phyloP scores from a whole-genome alignment of 2,329 filamentous ascomycete species.

The Volutella citrinella region DNA sequence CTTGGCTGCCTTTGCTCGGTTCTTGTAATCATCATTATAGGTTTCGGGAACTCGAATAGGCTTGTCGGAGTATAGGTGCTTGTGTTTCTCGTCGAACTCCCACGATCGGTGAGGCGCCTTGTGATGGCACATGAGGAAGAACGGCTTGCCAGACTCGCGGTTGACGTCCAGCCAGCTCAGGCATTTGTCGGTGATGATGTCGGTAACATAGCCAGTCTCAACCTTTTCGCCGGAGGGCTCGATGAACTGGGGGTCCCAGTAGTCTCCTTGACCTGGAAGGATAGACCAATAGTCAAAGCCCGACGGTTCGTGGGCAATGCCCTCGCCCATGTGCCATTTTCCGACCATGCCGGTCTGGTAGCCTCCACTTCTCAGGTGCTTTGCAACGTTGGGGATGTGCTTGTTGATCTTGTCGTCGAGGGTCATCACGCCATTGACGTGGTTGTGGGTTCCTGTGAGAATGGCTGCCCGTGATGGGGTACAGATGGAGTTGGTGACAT shows the following conservation, averaged over 20 bases:
- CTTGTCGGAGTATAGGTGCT: conserved; percentile 44
- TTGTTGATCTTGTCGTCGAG: conserved; percentile 48
- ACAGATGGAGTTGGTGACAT: conserved; percentile 52
- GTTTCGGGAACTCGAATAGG: conserved; percentile 47
- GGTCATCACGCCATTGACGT: conserved; percentile 51
- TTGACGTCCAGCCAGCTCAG: conserved; percentile 38
- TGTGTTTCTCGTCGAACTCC: conserved; percentile 49
- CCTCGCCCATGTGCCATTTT: conserved; percentile 54
- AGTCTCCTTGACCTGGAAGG: conserved; percentile 49
- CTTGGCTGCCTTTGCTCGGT: conserved; percentile 46
- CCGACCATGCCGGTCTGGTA: conserved; percentile 53
- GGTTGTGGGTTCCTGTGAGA: conserved; percentile 48
- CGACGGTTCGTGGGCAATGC: conserved; percentile 40
- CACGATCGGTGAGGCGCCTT: conserved; percentile 53
- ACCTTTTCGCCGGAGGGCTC: conserved; percentile 30
- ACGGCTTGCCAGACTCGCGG: conserved; percentile 38
- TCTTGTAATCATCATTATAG: conserved; percentile 52
- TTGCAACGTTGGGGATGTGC: conserved; percentile 48
- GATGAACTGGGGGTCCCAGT: conserved; percentile 50
- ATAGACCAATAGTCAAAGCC: conserved; percentile 53
- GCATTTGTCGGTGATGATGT: conserved; percentile 50
- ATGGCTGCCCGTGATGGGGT: conserved; percentile 50
- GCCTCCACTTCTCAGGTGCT: conserved; percentile 42
- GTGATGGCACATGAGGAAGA: conserved; percentile 56
- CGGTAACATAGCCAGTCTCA: conserved; percentile 45